Conservation (phyloP, 768 basidiomycete genomes). For the Roridomyces roridus region DNA sequence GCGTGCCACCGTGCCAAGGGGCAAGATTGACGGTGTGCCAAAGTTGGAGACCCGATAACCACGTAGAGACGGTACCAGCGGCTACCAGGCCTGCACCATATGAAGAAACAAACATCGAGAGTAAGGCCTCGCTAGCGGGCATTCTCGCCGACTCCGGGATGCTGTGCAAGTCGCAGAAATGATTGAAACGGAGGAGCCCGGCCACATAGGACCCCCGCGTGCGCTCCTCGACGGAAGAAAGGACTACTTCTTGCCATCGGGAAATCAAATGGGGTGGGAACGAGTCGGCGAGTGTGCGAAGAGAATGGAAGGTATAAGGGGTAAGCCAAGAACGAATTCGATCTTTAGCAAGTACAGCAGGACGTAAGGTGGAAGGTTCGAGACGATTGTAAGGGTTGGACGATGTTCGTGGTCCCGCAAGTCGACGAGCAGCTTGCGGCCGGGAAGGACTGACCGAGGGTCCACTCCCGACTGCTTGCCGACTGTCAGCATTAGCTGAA, state of each 20-base stretch:
- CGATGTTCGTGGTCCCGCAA: constrained; percentile 2
- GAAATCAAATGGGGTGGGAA: constrained; percentile 4
- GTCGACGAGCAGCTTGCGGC: constrained; percentile 9
- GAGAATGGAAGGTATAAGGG: neutral
- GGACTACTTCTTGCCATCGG: neutral
- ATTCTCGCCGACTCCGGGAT: constrained; percentile 33
- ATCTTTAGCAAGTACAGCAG: neutral
- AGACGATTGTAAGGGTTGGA: constrained; percentile 5
- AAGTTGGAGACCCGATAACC: neutral
- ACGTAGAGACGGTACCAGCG: neutral
- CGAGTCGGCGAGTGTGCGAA: neutral
- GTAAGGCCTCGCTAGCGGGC: constrained; percentile 33
- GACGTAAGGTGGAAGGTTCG: neutral
- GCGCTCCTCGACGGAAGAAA: constrained; percentile 18
- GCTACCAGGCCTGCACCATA: neutral
- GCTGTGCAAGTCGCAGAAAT: constrained; percentile 38
- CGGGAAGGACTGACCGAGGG: constrained; percentile 10
- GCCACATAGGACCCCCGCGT: constrained; percentile 35
- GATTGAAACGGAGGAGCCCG: constrained; percentile 36
- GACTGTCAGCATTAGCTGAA: constrained; percentile 8
- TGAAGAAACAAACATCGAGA: constrained; percentile 30
- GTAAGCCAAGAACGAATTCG: neutral
- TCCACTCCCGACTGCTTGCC: neutral
- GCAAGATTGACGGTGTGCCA: neutral
- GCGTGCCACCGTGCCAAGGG: neutral